Percentiles rank a stretch among this genome's conserved stretches.
phyloP scores from a whole-genome alignment of 2,329 filamentous ascomycete species.

The Aspergillus fijiensis region DNA sequence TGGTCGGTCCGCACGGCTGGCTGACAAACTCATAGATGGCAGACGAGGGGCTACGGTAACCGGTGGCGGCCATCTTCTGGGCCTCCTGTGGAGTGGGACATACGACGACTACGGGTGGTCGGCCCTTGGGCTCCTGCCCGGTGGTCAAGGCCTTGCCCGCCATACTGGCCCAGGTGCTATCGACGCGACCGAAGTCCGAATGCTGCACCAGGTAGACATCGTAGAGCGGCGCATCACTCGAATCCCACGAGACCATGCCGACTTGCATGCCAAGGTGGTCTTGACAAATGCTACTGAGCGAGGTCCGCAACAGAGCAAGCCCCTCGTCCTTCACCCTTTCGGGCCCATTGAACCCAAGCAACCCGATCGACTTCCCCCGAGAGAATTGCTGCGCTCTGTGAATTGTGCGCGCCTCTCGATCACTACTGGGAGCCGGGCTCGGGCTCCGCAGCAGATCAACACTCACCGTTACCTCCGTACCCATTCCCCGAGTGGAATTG shows the following conservation, averaged over 20 bases:
- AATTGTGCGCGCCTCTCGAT: not conserved
- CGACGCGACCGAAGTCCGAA: constrained; percentile 21
- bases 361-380: constrained; percentile 19
- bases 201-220: constrained; percentile 27
- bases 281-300: constrained; percentile 23
- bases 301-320: constrained; percentile 11
- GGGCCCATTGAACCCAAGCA: constrained; percentile 22
- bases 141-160: not conserved
- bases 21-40: constrained; percentile 34
- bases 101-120: constrained; percentile 31
- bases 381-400: not conserved
- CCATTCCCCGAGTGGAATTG: constrained; percentile 24
- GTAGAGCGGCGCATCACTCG: not conserved
- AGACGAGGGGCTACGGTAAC: not conserved
- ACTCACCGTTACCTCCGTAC: constrained; percentile 20
- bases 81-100: constrained; percentile 26
- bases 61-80: constrained; percentile 17
- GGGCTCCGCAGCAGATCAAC: constrained; percentile 1
- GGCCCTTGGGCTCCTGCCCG: not conserved
- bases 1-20: constrained; percentile 37
- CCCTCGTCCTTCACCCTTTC: not conserved
- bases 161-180: not conserved
- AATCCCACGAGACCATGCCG: not conserved
- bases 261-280: constrained; percentile 4
- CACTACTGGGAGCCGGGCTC: not conserved